These are phyloP conservation scores for Crucihimalaya himalaica DNA, from an alignment of 345 rosid species.

Conservation along the genomic window DNA sequence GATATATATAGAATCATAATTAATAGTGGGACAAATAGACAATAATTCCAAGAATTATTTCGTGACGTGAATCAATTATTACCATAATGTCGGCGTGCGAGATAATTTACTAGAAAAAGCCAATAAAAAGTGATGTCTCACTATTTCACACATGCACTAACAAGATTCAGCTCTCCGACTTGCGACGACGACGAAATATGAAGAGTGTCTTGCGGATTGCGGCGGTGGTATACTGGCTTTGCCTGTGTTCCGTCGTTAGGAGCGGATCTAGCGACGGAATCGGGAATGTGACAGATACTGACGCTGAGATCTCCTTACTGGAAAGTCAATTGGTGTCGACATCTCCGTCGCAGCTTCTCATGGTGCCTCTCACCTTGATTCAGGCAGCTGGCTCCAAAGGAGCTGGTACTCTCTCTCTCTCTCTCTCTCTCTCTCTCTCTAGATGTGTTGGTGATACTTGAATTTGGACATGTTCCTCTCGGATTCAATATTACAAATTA, in stretches of 20 bases:
- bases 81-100: constrained; percentile 14
- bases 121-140: not conserved
- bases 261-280: constrained; percentile 52
- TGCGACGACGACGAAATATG: not conserved
- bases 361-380: constrained; percentile 83
- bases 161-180: constrained; percentile 4
- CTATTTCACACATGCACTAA: constrained; percentile 22
- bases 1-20: not conserved
- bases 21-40: not conserved
- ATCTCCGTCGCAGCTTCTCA: constrained; percentile 48
- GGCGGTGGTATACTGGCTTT: constrained; percentile 17
- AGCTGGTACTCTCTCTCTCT: constrained; percentile 55
- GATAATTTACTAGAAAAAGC: not conserved
- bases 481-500: not conserved
- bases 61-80: constrained; percentile 18
- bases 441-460: constrained; percentile 4
- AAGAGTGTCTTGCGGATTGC: not conserved
- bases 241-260: constrained; percentile 12
- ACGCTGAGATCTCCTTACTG: constrained; percentile 38
- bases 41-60: constrained; percentile 5
- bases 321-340: constrained; percentile 36
- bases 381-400: constrained; percentile 78
- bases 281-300: constrained; percentile 36
- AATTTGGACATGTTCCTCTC: not conserved
- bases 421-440: constrained; percentile 2